Percentiles rank a stretch among this genome's conserved stretches.
These are phyloP conservation scores for Cystobasidium onofrii DNA, from an alignment of 768 basidiomycete genomes.

Conservation along the genomic window DNA sequence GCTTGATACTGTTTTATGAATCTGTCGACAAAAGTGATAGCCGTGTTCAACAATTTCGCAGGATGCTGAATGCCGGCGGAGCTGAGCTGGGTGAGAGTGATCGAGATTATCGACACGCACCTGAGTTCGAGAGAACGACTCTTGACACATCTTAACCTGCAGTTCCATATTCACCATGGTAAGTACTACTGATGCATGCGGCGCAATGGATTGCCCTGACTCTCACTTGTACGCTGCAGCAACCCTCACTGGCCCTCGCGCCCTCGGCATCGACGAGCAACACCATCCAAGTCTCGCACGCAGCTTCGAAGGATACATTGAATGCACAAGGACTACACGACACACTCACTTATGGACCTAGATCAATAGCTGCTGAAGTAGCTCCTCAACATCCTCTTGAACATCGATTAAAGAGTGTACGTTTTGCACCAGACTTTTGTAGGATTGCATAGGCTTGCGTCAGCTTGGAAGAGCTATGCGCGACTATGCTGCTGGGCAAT, in stretches of 20 bases:
- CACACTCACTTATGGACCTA: slow-evolving; percentile 72
- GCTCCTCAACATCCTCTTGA: slow-evolving; percentile 59
- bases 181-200: not conserved
- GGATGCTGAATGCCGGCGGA: not conserved
- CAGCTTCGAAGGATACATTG: not conserved
- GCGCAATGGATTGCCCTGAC: not conserved
- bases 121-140: not conserved
- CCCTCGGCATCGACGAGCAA: slow-evolving; percentile 15
- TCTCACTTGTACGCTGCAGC: not conserved
- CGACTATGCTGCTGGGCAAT: too few species aligned
- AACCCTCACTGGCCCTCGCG: slow-evolving; percentile 23
- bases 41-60: not conserved
- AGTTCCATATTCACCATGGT: not conserved
- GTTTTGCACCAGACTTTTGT: slow-evolving; percentile 45
- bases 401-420: slow-evolving; percentile 67
- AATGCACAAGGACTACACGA: slow-evolving; percentile 64
- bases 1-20: too few species aligned
- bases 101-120: not conserved
- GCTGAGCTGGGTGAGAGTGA: not conserved
- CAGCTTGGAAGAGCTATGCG: not conserved
- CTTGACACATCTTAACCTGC: too few species aligned
- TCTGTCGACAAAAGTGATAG: not conserved
- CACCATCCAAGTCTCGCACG: slow-evolving; percentile 6
- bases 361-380: slow-evolving; percentile 68
- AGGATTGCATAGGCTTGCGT: slow-evolving; percentile 24